These are phyloP conservation scores for Coemansia sp. DNA, from an alignment of 192 early-diverging fungal species.

Conservation along the genomic window DNA sequence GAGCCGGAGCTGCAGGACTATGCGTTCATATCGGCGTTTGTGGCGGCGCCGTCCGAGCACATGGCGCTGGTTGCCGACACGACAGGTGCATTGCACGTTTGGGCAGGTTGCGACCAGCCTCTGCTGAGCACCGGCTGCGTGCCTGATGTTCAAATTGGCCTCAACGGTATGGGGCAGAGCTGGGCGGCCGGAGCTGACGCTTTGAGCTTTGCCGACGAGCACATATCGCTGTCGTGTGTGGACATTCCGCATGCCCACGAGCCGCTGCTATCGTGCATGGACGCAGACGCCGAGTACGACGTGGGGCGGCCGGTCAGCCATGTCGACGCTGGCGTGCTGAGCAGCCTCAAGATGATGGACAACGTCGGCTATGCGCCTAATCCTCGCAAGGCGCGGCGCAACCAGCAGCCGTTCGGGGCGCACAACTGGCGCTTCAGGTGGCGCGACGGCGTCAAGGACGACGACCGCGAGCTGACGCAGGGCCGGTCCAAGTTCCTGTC, in stretches of 20 bases:
- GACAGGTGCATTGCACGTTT: constrained; percentile 74
- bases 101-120: constrained; percentile 66
- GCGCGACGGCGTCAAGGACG: constrained; percentile 21
- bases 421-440: constrained; percentile 30
- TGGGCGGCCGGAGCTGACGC: not conserved
- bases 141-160: constrained; percentile 2
- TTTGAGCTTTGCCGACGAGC: constrained; percentile 30
- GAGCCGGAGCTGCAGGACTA: constrained; percentile 54
- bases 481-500: constrained; percentile 47
- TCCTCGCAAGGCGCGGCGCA: constrained; percentile 71
- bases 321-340: constrained; percentile 74
- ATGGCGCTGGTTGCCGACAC: constrained; percentile 77
- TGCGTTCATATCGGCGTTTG: constrained; percentile 69
- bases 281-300: constrained; percentile 60
- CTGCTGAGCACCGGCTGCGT: constrained; percentile 54
- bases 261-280: constrained; percentile 80
- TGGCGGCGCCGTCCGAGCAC: constrained; percentile 77
- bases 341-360: constrained; percentile 84
- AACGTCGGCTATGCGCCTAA: constrained; percentile 95
- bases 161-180: not conserved
- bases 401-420: constrained; percentile 59
- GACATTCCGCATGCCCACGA: constrained; percentile 64
- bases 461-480: constrained; percentile 45
- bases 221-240: constrained; percentile 68
- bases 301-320: constrained; percentile 70